Base-by-base conservation (phyloP, 192 early-diverging fungal genomes). In the Backusella liffmaniae region DNA sequence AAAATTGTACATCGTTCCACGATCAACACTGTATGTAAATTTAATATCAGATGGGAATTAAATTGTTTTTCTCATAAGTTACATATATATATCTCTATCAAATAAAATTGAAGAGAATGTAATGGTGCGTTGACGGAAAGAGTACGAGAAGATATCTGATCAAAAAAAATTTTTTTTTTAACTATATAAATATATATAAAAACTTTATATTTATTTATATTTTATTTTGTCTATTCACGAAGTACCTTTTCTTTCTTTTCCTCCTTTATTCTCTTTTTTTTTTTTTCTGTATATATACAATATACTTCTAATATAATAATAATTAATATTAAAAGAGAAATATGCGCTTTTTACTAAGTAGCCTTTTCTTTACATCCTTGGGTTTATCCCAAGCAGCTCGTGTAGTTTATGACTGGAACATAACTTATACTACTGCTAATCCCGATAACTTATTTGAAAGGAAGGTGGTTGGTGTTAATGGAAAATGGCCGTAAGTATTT, bases 391-490 rank as follows among this genome's bases (percentile, higher is more conserved):
- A 77, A 66, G 89, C 87, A 78, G 88, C 84, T 15, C 83, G 85
- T 44, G 90, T 92, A 44, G 84, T 82, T 23, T 88, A 90, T 82
- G 79, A 91, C 82, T 93, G 92, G 92, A 86, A 93, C 74, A 88
- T 93, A 72, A 87, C 86, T n/a, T 92, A 92, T 39, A 84, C 87
- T 42, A 83, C 66, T 18, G 90, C 88, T 8, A 91, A 91, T 69
- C 92, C 92, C 6, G 92, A 94, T 83, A 90, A 89, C 32, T 73
- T 88, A 10, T 74, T 74, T 56, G 86, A 89, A 75, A 86, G 90
- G 15, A 87, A 82, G 49, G 91, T 92, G 5, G 88, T 90, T 41
- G 91, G 90, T 44, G 90, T 91, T 70, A 93, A 93, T 78, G 87
- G 86, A 3, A 82, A 74, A 39, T 92, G 87, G 85, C 92, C 91